Evolutionary conservation across 129 eudicot species (phyloP), one percentile per base, ranked within the genome.

Genomic region (Pittosporum tobira): DNA sequence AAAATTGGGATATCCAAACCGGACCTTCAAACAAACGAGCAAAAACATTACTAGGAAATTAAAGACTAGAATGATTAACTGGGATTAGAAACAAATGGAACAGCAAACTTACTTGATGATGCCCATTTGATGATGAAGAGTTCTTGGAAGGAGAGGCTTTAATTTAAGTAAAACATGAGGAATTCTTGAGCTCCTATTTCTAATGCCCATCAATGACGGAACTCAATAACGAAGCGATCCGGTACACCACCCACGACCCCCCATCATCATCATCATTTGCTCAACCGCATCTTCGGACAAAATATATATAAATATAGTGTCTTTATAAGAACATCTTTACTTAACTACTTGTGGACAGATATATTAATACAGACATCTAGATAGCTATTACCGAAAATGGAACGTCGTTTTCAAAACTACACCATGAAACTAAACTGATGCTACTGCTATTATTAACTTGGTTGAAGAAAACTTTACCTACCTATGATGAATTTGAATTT

Each of bases 171-270:
- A 0, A 48, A 27, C 6, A 61, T 57, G 64, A 26, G 52, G 36
- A 34, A 48, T 46, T 48, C 71, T 74, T 5, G 70, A 38, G 13
- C 70, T 49, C 59, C 73, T 15, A n/a, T 53, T 20, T 50, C 74
- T 50, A 30, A 62, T 57, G 24, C 66, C 73, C 74, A 62, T 73
- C 21, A 46, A 66, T 38, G 20, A 48, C 24, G 16, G 37, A 34
- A 45, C 46, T 11, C n/a, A 40, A 57, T 22, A 49, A 25, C 12
- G 10, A 15, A 52, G 2, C 51, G 67, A 69, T 69, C 73, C 51
- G 54, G 18, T 14, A 44, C n/a, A 40, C 22, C 31, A 23, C 49
- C 64, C 51, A 19, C 45, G 16, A 40, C 10, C 2, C 7, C 46
- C 46, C 54, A 10, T 40, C 29, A 8, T 50, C 20, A 18, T 51